Percentiles rank a stretch among this genome's conserved stretches.
These are phyloP conservation scores for Tolypocladium ovalisporum DNA, from an alignment of 2,329 filamentous ascomycete genomes.

Conservation along the genomic window DNA sequence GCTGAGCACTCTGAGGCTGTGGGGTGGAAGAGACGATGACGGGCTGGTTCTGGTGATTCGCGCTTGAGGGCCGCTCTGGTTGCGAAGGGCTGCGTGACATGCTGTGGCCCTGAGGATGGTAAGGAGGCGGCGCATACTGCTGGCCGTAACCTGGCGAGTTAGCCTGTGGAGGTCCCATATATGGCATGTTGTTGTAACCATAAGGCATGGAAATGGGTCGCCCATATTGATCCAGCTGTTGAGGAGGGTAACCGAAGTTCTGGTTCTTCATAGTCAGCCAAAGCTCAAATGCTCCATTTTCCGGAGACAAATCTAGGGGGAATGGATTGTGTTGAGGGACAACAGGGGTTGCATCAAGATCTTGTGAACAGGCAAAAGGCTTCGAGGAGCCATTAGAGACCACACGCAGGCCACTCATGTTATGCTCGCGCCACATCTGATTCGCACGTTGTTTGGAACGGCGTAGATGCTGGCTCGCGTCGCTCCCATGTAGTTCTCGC, in stretches of 20 bases:
- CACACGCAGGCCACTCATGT: conserved; percentile 10
- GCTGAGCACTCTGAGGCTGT: conserved; percentile 51
- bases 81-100: conserved; percentile 83
- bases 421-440: conserved; percentile 17
- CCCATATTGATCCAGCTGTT: conserved; percentile 26
- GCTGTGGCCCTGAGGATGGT: conserved; percentile 45
- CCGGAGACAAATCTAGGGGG: conserved; percentile 53
- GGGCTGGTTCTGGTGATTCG: conserved; percentile 46
- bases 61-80: conserved; percentile 58
- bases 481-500: conserved; percentile 20
- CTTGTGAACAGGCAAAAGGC: conserved; percentile 5
- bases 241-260: conserved; percentile 46
- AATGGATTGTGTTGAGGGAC: conserved; percentile 10
- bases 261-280: conserved; percentile 62
- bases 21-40: conserved; percentile 51
- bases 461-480: conserved; percentile 25
- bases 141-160: conserved; percentile 41
- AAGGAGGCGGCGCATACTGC: conserved; percentile 28
- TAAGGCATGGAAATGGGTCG: conserved; percentile 28
- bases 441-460: conserved; percentile 36
- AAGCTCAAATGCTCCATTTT: conserved; percentile 59
- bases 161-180: conserved; percentile 33
- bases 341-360: conserved; percentile 3
- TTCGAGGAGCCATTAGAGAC: conserved; percentile 9
- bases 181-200: conserved; percentile 35